Evolutionary conservation across 2,329 filamentous ascomycete genomes (phyloP).

Genomic region (Keithomyces neogunnii): DNA sequence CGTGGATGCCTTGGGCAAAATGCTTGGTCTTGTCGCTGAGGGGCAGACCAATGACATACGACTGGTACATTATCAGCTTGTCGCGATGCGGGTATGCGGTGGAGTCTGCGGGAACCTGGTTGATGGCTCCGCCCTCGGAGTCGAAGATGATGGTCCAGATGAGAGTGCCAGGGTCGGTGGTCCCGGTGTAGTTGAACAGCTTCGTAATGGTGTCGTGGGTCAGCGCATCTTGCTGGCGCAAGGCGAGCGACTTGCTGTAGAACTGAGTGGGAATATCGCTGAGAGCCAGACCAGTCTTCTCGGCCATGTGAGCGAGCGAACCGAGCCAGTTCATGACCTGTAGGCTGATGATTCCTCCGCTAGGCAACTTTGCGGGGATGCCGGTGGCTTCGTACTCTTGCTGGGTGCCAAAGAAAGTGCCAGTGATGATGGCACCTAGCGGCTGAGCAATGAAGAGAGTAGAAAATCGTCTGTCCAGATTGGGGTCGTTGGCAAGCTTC

Average conservation of each 20-base stretch:
- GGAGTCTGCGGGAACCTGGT: conserved; percentile 43
- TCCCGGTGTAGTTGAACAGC: conserved; percentile 46
- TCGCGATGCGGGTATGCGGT: conserved; percentile 58
- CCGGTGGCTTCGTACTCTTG: conserved; percentile 45
- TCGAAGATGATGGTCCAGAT: conserved; percentile 58
- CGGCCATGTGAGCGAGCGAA: conserved; percentile 43
- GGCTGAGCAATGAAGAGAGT: conserved; percentile 47
- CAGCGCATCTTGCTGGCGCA: conserved; percentile 40
- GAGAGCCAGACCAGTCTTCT: conserved; percentile 38
- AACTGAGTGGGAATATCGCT: conserved; percentile 42
- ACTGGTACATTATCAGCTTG: conserved; percentile 55
- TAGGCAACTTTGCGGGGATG: conserved; percentile 39
- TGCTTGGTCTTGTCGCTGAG: conserved; percentile 36
- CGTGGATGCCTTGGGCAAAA: conserved; percentile 45
- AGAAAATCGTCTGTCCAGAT: conserved; percentile 49
- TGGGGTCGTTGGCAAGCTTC: conserved; percentile 41
- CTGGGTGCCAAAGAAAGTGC: conserved; percentile 52
- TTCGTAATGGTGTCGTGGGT: conserved; percentile 33
- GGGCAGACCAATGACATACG: conserved; percentile 45
- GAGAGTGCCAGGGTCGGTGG: conserved; percentile 38
- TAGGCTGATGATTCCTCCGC: conserved; percentile 29
- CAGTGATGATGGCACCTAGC: conserved; percentile 46
- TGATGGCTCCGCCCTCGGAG: conserved; percentile 50
- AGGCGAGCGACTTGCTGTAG: conserved; percentile 49
- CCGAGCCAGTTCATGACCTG: conserved; percentile 56